Evolutionary conservation across 2,329 filamentous ascomycete genomes (phyloP).

Genomic region (Cordyceps tenuipes): DNA sequence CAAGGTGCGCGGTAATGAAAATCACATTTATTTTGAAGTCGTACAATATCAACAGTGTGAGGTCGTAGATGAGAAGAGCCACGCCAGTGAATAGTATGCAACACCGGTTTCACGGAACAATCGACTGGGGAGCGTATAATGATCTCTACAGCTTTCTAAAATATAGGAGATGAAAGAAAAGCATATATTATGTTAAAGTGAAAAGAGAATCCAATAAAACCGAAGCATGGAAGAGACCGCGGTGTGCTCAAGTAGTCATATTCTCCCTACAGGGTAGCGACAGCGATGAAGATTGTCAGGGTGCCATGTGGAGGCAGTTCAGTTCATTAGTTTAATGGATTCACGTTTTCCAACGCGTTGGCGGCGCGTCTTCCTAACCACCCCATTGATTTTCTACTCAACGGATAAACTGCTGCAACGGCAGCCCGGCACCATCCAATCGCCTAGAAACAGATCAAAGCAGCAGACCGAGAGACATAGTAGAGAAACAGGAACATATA

Average conservation of each 20-base stretch:
- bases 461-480: background rate
- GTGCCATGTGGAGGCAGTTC: background rate
- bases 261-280: background rate
- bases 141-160: background rate
- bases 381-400: background rate
- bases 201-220: background rate
- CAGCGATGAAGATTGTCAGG: background rate
- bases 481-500: background rate
- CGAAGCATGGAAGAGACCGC: background rate
- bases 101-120: no score
- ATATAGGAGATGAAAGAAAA: background rate
- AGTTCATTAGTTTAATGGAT: slow-evolving; percentile 11
- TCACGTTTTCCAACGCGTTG: slow-evolving; percentile 1
- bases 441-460: background rate
- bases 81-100: no score
- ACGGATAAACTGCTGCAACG: background rate
- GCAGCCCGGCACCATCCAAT: background rate
- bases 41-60: background rate
- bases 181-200: no score
- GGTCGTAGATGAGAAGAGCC: no score
- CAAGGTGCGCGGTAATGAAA: background rate
- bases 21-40: background rate
- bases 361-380: slow-evolving; percentile 4
- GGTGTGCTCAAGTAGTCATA: no score
- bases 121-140: background rate